Evolutionary conservation across 805 yeast genomes (phyloP).

Genomic region (Nakazawaea holstii): DNA sequence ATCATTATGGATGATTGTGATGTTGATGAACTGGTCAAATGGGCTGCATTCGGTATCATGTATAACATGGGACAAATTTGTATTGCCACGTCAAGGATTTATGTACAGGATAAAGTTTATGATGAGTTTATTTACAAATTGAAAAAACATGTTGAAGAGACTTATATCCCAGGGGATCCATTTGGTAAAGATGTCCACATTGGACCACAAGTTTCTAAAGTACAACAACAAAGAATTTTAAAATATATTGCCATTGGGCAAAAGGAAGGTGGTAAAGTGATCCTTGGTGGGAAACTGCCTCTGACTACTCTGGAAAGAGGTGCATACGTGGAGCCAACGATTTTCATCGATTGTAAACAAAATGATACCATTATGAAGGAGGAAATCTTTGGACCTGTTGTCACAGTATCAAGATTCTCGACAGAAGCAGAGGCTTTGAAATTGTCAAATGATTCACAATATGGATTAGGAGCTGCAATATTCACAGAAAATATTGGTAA

Average conservation of each 20-base stretch:
- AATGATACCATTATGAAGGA: slow-evolving; percentile 61
- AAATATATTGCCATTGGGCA: slow-evolving; percentile 62
- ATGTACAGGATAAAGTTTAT: slow-evolving; percentile 36
- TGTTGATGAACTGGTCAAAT: slow-evolving; percentile 44
- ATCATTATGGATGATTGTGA: slow-evolving; percentile 49
- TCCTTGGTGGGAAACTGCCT: slow-evolving; percentile 60
- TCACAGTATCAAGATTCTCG: slow-evolving; percentile 59
- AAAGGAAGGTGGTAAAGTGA: slow-evolving; percentile 61
- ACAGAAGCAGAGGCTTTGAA: slow-evolving; percentile 60
- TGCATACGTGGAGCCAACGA: slow-evolving; percentile 64
- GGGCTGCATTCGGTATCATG: slow-evolving; percentile 43
- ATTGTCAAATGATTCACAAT: slow-evolving; percentile 62
- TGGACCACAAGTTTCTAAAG: slow-evolving; percentile 70
- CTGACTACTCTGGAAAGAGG: slow-evolving; percentile 49
- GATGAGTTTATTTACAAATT: slow-evolving; percentile 35
- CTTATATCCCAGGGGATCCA: slow-evolving; percentile 60
- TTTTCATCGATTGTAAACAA: slow-evolving; percentile 64
- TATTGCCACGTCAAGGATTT: slow-evolving; percentile 41
- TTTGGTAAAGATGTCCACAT: slow-evolving; percentile 60
- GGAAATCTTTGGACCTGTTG: slow-evolving; percentile 82
- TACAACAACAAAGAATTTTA: slow-evolving; percentile 64
- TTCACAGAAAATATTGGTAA: slow-evolving; percentile 60
- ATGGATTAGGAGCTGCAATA: slow-evolving; percentile 77
- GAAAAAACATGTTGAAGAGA: slow-evolving; percentile 28
- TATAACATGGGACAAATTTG: slow-evolving; percentile 45